Evolutionary conservation across 441 rosid genomes (phyloP).

Genomic region (Aquilaria agallochum): DNA sequence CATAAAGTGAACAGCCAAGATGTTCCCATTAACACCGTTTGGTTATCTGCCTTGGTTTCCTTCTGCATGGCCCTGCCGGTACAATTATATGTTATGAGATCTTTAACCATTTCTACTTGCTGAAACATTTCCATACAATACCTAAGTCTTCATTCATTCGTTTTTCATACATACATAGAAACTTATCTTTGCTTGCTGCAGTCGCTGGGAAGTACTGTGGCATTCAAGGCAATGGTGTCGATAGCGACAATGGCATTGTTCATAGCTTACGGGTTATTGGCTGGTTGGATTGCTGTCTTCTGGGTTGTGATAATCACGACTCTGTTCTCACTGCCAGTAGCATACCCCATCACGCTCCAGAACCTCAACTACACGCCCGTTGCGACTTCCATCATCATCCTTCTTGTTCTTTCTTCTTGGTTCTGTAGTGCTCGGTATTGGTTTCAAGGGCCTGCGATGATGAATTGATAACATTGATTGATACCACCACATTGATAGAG

Average conservation of each 20-base stretch:
- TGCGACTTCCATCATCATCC: conserved; percentile 72
- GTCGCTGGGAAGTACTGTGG: conserved; percentile 90
- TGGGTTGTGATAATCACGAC: conserved; percentile 90
- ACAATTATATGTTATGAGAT: too few species aligned
- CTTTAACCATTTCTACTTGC: too few species aligned
- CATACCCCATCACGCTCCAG: conserved; percentile 72
- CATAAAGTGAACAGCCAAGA: conserved; percentile 89
- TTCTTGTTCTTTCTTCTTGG: conserved; percentile 58
- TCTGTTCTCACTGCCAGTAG: conserved; percentile 91
- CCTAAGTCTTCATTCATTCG: too few species aligned
- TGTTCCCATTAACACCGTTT: conserved; percentile 87
- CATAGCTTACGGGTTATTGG: conserved; percentile 72
- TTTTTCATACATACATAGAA: too few species aligned
- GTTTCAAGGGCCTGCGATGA: conserved; percentile 75
- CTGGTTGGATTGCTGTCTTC: conserved; percentile 84
- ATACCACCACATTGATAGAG: too few species aligned
- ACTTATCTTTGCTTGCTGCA: conserved; percentile 23
- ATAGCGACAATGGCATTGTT: conserved; percentile 94
- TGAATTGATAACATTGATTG: too few species aligned
- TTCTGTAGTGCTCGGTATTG: conserved; percentile 69
- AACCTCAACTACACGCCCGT: conserved; percentile 96
- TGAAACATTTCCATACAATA: too few species aligned
- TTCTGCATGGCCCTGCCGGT: conserved; percentile 96
- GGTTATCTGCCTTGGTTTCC: conserved; percentile 77
- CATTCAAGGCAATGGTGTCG: conserved; percentile 98